Evolutionary conservation across 306 rosid genomes (phyloP), one percentile per base, ranked within the genome.

Genomic region (Castanospermum australe): DNA sequence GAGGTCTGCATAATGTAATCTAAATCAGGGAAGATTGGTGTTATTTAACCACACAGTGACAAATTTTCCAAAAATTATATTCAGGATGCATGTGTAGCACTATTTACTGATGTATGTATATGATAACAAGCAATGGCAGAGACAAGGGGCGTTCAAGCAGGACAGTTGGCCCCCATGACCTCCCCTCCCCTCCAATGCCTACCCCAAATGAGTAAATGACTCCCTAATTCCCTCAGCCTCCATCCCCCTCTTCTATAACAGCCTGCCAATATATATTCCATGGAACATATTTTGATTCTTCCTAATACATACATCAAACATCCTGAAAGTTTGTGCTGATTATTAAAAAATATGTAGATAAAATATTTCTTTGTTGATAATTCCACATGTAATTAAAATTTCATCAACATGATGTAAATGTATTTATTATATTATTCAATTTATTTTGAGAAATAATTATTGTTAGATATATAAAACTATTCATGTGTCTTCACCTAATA

Each of bases 371-470:
- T 45, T 63, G 15, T 59, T 9, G 48, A 20, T 14, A 72, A 36
- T 38, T 60, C 67, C 42, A 68, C n/a, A 39, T 76, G 50, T 36
- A 35, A 60, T 75, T 44, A 61, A 18, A 42, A n/a, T 75, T 20
- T 77, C 54, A 54, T 77, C 38, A 54, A 28, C 20, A 48, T 69
- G 17, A 0, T 69, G 20, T 33, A 25, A 36, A 39, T 73, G 39
- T 25, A 57, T 24, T 13, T 28, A 55, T 54, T 35, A 38, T 30
- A 51, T 71, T 17, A 47, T 71, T 71, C 62, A 38, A 61, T 11
- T 66, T 51, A 48, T 71, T 61, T 78, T 67, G 22, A 62, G n/a
- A 25, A 18, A 59, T 70, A 79, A 36, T 47, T n/a, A n/a, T n/a
- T n/a, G n/a, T n/a, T n/a, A n/a, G n/a, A n/a, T n/a, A n/a, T n/a